Percentiles rank a stretch among this genome's conserved stretches.
phyloP scores from a whole-genome alignment of 208 protist genomes.

The Phytomonas sp. region DNA sequence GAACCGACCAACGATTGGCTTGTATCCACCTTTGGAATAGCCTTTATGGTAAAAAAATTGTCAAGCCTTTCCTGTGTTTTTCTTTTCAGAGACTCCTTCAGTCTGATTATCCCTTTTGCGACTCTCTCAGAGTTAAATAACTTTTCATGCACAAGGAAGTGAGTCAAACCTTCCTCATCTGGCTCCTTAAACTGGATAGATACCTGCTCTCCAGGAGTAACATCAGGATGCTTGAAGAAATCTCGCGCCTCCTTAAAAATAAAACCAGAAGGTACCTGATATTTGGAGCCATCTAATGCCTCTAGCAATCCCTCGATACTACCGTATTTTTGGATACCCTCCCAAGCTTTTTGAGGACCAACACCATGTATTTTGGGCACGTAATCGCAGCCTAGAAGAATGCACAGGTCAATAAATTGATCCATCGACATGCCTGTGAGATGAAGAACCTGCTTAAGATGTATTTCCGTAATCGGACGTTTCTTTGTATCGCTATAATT shows the following conservation, averaged over 20 bases:
- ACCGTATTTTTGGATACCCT: constrained; percentile 93
- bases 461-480: constrained; percentile 92
- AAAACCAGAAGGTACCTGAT: constrained; percentile 83
- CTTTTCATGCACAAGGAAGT: constrained; percentile 98
- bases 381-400: constrained; percentile 99
- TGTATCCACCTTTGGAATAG: constrained; percentile 4
- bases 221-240: constrained; percentile 92
- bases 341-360: constrained; percentile 93
- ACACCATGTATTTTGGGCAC: constrained; percentile 97
- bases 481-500: constrained; percentile 95
- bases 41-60: constrained; percentile 77
- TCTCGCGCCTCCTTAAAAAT: constrained; percentile 81
- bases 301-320: constrained; percentile 95
- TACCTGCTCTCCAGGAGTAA: constrained; percentile 56
- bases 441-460: constrained; percentile 84
- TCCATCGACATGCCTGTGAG: constrained; percentile 79
- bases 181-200: constrained; percentile 93
- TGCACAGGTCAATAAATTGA: constrained; percentile 99
- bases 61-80: constrained; percentile 88
- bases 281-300: constrained; percentile 82
- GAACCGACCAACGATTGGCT: constrained; percentile 15
- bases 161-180: constrained; percentile 94
- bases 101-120: constrained; percentile 67
- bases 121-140: constrained; percentile 93
- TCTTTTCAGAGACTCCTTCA: constrained; percentile 51